Conservation (phyloP, 768 basidiomycete genomes). For the Hygrocybe punicea region DNA sequence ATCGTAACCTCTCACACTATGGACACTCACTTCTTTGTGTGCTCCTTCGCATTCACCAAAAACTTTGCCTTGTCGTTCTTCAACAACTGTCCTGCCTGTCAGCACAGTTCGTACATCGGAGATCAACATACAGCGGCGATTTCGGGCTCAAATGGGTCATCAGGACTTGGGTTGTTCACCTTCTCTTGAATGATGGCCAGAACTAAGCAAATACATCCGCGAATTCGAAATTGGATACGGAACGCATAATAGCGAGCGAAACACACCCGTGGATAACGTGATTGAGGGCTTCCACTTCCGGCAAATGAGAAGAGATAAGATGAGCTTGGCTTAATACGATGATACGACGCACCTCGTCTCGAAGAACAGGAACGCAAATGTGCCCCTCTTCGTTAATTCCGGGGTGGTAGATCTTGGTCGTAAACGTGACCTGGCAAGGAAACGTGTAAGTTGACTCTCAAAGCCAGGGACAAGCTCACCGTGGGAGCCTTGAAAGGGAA, state of each 20-base stretch:
- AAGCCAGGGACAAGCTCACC: conserved; percentile 38
- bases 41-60: conserved; percentile 72
- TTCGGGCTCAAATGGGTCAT: conserved; percentile 86
- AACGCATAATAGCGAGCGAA: background rate
- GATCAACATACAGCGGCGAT: conserved; percentile 64
- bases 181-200: conserved; percentile 77
- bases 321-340: background rate
- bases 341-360: conserved; percentile 63
- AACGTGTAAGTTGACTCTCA: background rate
- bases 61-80: conserved; percentile 79
- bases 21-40: conserved; percentile 70
- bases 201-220: conserved; percentile 41
- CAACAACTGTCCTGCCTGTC: conserved; percentile 46
- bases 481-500: conserved; percentile 87
- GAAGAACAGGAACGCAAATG: conserved; percentile 79
- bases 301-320: conserved; percentile 1
- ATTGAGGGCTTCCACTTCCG: conserved; percentile 82
- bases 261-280: conserved; percentile 63
- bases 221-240: background rate
- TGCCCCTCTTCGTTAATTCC: conserved; percentile 87
- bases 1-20: background rate
- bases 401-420: conserved; percentile 85
- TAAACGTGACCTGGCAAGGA: conserved; percentile 66
- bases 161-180: conserved; percentile 81
- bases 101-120: conserved; percentile 3